Percentiles rank a stretch among this genome's conserved stretches.
phyloP scores from a whole-genome alignment of 768 basidiomycete species.

The Hygrophorus pudorinus region DNA sequence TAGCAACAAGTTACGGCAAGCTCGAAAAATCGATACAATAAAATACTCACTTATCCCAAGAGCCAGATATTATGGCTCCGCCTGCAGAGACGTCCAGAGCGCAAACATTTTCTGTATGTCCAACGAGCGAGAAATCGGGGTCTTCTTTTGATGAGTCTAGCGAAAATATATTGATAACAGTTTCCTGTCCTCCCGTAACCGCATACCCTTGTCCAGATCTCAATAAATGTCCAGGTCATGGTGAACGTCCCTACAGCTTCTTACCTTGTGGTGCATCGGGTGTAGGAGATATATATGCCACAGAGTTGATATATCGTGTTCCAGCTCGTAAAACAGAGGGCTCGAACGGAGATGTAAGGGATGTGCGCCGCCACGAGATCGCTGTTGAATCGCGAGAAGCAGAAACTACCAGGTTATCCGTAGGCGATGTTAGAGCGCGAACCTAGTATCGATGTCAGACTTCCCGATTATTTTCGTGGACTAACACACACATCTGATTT shows the following conservation, averaged over 20 bases:
- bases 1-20: slow-evolving; percentile 19
- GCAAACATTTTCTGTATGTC: slow-evolving; percentile 88
- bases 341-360: slow-evolving; percentile 38
- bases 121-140: slow-evolving; percentile 74
- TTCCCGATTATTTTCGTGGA: slow-evolving; percentile 11
- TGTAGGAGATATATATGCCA: slow-evolving; percentile 67
- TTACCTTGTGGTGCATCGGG: slow-evolving; percentile 62
- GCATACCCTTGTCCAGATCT: slow-evolving; percentile 57
- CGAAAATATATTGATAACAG: slow-evolving; percentile 76
- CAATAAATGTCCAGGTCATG: not conserved
- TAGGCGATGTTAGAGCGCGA: slow-evolving; percentile 69
- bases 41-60: slow-evolving; percentile 83
- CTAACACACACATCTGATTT: slow-evolving; percentile 56
- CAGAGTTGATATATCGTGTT: slow-evolving; percentile 70
- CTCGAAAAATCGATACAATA: not conserved
- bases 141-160: slow-evolving; percentile 50
- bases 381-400: slow-evolving; percentile 89
- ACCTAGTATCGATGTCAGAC: slow-evolving; percentile 44
- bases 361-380: slow-evolving; percentile 67
- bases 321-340: slow-evolving; percentile 52
- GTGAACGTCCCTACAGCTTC: not conserved
- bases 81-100: slow-evolving; percentile 60
- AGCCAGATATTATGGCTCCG: slow-evolving; percentile 83
- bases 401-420: slow-evolving; percentile 71
- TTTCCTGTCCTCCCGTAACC: slow-evolving; percentile 85